Evolutionary conservation across 2,329 filamentous ascomycete species (phyloP).

Genomic region (Phaeoacremonium minimum): DNA sequence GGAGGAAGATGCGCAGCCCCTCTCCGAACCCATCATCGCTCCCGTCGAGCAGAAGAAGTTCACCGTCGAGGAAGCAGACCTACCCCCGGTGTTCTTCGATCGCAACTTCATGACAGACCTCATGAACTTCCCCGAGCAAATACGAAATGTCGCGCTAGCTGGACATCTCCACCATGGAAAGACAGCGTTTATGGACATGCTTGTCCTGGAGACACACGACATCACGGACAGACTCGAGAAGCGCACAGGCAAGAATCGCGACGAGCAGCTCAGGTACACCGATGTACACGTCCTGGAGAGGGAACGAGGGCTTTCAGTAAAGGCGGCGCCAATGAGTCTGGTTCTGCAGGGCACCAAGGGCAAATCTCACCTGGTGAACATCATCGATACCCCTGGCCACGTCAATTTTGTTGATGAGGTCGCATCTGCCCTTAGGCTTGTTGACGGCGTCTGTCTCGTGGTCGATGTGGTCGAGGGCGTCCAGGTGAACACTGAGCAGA

Average conservation of each 20-base stretch:
- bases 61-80: constrained; percentile 83
- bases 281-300: constrained; percentile 87
- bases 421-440: constrained; percentile 78
- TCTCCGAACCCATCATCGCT: constrained; percentile 89
- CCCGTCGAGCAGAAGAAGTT: constrained; percentile 96
- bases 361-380: constrained; percentile 92
- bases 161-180: constrained; percentile 97
- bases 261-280: constrained; percentile 92
- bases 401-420: constrained; percentile 99
- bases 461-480: constrained; percentile 98
- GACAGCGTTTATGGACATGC: constrained; percentile 97
- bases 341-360: constrained; percentile 83
- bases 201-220: constrained; percentile 93
- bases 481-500: constrained; percentile 95
- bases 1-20: constrained; percentile 92
- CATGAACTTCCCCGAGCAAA: constrained; percentile 94
- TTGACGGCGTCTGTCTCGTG: constrained; percentile 87
- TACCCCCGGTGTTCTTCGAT: constrained; percentile 84
- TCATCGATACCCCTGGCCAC: constrained; percentile 93
- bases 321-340: constrained; percentile 90
- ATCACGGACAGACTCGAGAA: constrained; percentile 74
- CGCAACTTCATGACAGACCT: constrained; percentile 91
- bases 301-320: constrained; percentile 86
- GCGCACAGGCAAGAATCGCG: constrained; percentile 73
- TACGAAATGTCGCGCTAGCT: constrained; percentile 85